Conservation (phyloP, 2,329 filamentous ascomycete species). For the Hypoxylon sp. region DNA sequence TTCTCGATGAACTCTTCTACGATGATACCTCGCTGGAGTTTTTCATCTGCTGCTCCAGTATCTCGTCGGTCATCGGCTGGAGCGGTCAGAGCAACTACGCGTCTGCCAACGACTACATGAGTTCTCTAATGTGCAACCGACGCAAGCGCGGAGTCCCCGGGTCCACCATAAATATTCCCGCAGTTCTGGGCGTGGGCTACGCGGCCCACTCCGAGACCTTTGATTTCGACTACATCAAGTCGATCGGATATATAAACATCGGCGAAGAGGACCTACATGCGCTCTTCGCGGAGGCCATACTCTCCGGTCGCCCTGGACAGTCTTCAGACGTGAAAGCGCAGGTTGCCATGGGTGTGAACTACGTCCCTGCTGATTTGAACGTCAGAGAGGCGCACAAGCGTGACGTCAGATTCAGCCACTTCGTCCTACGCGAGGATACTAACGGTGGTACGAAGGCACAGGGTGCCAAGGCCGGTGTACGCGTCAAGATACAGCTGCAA, state of each 20-base stretch:
- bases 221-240: conserved; percentile 11
- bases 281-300: conserved; percentile 11
- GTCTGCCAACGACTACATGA: conserved; percentile 19
- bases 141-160: conserved; percentile 15
- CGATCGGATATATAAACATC: conserved; percentile 15
- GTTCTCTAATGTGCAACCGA: conserved; percentile 9
- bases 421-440: conserved; percentile 4
- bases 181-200: conserved; percentile 14
- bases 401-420: conserved; percentile 16
- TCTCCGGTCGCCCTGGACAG: conserved; percentile 13
- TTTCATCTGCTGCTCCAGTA: conserved; percentile 18
- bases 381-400: conserved; percentile 19
- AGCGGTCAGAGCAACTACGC: conserved; percentile 15
- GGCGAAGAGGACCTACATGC: conserved; percentile 12
- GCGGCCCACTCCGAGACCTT: conserved; percentile 6
- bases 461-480: conserved; percentile 9
- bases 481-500: conserved; percentile 10
- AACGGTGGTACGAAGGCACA: conserved; percentile 5
- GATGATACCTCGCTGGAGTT: conserved; percentile 20
- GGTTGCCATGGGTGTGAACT: conserved; percentile 17
- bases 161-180: conserved; percentile 8
- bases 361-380: conserved; percentile 13
- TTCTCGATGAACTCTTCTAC: conserved; percentile 54
- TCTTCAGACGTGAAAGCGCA: conserved; percentile 9
- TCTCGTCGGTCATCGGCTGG: conserved; percentile 15